These are phyloP conservation scores for Gracilaria domingensis DNA, from an alignment of 23 red algal species.

Conservation along the genomic window DNA sequence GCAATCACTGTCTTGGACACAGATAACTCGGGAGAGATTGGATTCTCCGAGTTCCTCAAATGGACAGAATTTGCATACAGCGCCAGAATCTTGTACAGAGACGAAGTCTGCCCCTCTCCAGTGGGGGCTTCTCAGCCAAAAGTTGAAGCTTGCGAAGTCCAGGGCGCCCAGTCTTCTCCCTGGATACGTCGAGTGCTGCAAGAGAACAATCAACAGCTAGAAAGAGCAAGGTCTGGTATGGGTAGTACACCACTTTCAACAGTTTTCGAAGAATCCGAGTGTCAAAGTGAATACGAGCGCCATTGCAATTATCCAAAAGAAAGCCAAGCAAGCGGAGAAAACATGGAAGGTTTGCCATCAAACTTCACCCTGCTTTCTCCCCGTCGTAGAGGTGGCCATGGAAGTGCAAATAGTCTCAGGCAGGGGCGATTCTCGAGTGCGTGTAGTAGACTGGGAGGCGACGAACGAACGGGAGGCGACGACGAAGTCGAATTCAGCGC, in stretches of 20 bases:
- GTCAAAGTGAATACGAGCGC: not conserved
- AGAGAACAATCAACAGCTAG: not conserved
- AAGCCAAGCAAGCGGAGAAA: not conserved
- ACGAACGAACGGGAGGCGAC: not conserved
- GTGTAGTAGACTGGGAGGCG: not conserved
- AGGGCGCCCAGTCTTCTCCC: not conserved
- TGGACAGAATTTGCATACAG: conserved; percentile 34
- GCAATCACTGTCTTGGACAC: conserved; percentile 15
- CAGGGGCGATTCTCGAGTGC: not conserved
- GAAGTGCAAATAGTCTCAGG: not conserved
- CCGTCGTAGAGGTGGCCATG: not conserved
- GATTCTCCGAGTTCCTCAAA: conserved; percentile 23
- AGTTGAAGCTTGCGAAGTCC: conserved; percentile 1
- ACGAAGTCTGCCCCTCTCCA: conserved; percentile 9
- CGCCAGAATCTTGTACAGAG: conserved; percentile 13
- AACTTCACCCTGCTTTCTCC: no score
- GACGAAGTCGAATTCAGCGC: conserved; percentile 3
- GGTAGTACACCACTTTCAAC: not conserved
- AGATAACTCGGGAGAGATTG: conserved; percentile 18
- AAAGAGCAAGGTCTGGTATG: not conserved
- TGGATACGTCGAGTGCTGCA: not conserved
- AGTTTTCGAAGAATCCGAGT: not conserved
- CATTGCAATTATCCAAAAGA: not conserved
- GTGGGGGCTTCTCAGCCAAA: not conserved
- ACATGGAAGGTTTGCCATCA: not conserved